Evolutionary conservation across 805 yeast species (phyloP), one percentile per base, ranked within the genome.

Genomic region (Kuraishia cidri): DNA sequence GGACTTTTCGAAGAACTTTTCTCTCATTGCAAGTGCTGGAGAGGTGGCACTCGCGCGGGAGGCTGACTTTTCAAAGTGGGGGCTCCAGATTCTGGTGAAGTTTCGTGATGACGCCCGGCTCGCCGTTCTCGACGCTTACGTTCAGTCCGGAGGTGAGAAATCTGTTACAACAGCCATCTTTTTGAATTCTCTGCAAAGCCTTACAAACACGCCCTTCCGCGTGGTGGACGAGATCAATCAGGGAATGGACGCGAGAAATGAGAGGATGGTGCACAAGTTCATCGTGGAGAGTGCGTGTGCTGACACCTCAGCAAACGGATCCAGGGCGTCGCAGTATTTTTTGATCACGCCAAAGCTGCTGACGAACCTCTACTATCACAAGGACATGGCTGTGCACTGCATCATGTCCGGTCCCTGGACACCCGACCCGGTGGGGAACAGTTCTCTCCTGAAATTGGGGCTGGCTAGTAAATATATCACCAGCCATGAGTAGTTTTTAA

Each of bases 171-270:
- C 97, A 0, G 90, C 90, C 2, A 72, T 88, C 33, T 92, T 82
- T 51, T 71, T 92, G 49, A 83, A 92, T 66, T 79, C 97, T 1
- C 62, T 92, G 40, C 99, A 92, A 58, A 90, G 87, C 8, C 66
- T 82, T 36, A 79, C 97, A 0, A 69, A 71, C 19, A 85, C 96
- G 0, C 97, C 98, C 7, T 86, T 92, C 48, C 66, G 97, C 49
- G 88, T 90, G 3, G 96, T 92, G 6, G 99, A 92, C 58, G 99
- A 92, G 62, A 94, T 92, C 40, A 92, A 92, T 52, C 99, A 92
- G 60, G 99, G 98, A 43, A 88, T 92, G 97, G 99, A 92, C 58
- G 82, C 94, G 9, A 73, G 73, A 38, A 92, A 92, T 49, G 98
- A 92, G 55, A 72, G 88, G 40, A 66, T 74, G 59, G 88, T 92